phyloP scores from a whole-genome alignment of 2,329 filamentous ascomycete genomes.

The Endocalyx cinctus region DNA sequence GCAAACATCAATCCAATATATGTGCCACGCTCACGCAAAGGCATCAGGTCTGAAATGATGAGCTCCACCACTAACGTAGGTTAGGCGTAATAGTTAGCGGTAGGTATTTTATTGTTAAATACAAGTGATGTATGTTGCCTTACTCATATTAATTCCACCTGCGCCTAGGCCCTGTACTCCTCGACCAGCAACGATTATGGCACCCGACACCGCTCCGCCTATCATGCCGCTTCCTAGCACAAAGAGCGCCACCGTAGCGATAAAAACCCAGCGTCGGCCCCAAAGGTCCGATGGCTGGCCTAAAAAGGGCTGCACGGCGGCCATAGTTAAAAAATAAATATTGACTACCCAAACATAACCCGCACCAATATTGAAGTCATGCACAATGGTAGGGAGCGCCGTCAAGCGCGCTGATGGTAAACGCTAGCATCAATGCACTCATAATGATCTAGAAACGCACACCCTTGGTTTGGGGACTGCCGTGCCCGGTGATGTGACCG shows the following conservation, averaged over 20 bases:
- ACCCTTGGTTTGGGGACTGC: too few relatives aligned
- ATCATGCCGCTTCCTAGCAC: slow-evolving; percentile 38
- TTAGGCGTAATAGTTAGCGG: too few relatives aligned
- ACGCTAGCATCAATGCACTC: too few relatives aligned
- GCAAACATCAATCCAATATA: slow-evolving; percentile 28
- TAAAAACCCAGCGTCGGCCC: slow-evolving; percentile 34
- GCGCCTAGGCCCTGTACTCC: not conserved
- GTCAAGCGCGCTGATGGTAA: too few relatives aligned
- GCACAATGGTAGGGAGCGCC: not conserved
- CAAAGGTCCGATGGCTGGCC: slow-evolving; percentile 43
- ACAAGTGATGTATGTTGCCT: too few relatives aligned
- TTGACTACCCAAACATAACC: not conserved
- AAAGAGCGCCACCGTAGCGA: slow-evolving; percentile 36
- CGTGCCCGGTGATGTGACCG: too few relatives aligned
- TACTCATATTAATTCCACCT: not conserved
- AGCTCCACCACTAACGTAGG: slow-evolving; percentile 25
- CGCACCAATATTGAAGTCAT: not conserved
- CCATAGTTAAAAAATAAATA: slow-evolving; percentile 3
- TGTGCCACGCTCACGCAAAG: slow-evolving; percentile 37
- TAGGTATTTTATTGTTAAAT: too few relatives aligned
- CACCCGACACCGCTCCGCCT: slow-evolving; percentile 7
- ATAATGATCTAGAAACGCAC: too few relatives aligned
- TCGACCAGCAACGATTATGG: not conserved
- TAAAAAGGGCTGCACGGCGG: slow-evolving; percentile 37
- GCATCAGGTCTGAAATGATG: slow-evolving; percentile 43